Base-by-base conservation (phyloP, 257 asterid species). In the Oldenlandia corymbosa region DNA sequence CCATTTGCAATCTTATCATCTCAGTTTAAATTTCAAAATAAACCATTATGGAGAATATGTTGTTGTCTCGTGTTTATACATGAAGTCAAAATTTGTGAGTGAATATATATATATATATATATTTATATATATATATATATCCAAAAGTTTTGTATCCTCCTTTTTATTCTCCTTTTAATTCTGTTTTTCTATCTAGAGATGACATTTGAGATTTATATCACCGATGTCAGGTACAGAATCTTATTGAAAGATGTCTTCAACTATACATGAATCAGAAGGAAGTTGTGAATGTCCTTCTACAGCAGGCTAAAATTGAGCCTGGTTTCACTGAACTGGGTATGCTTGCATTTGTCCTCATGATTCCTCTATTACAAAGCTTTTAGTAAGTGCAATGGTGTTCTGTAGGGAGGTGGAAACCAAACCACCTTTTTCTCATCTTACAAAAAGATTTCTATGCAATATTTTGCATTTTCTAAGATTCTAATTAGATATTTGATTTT, bases 201-300 rank as follows among this genome's bases (percentile, higher is more conserved):
- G 42, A 52, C 27, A 23, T 57, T 56, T 58, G 13, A 24, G 13
- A 6, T 27, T 34, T 21, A 53, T 41, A 26, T 65, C 58, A 36
- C 36, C 34, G 30, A 58, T 50, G 9, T 57, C 80, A 92, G 98
- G 98, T 92, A 71, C 97, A 92, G 68, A 85, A 85, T 75, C 97
- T 92, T 57, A 91, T 91, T 59, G 98, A 91, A 79, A 84, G 97
- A 78, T 92, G 98, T 69, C 95, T 92, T 76, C 98, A 92, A 79
- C 97, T 89, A 60, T 92, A 92, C 88, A 92, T 89, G 98, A 85
- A 80, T 75, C 88, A 85, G 80, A 78, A 70, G 62, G 98, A 92
- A 75, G 98, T 87, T 57, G 86, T 92, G 73, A 82, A 67, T 72
- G 84, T 95, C 66, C 84, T 89, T 71, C 74, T 82, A 64, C 79